Percentiles rank a stretch among this genome's conserved stretches.
phyloP scores from a whole-genome alignment of 257 asterid species.

The Nemophila menziesii region DNA sequence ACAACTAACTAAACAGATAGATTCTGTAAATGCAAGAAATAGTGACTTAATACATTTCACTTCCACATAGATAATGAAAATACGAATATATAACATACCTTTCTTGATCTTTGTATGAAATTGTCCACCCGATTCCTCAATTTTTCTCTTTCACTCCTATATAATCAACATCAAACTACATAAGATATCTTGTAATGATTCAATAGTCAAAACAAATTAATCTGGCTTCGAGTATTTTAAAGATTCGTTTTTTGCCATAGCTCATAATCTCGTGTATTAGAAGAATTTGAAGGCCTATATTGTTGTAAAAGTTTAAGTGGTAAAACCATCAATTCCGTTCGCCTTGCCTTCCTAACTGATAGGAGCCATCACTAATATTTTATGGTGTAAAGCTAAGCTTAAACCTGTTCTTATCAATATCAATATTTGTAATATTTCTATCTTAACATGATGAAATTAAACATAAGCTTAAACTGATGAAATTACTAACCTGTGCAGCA shows the following conservation, averaged over 20 bases:
- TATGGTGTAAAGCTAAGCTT: no score
- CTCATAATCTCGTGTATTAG: constrained; percentile 50
- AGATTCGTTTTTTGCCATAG: constrained; percentile 61
- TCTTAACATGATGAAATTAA: no score
- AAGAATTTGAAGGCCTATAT: constrained; percentile 59
- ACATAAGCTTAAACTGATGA: background rate
- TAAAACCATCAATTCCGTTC: constrained; percentile 66
- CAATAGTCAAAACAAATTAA: no score
- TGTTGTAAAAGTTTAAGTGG: constrained; percentile 67
- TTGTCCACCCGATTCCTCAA: constrained; percentile 74
- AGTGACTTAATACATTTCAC: background rate
- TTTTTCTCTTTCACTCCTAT: constrained; percentile 62
- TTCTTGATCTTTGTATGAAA: constrained; percentile 51
- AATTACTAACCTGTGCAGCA: constrained; percentile 4
- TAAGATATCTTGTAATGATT: constrained; percentile 8
- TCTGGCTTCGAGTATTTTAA: constrained; percentile 49
- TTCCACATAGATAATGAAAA: background rate
- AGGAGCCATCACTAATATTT: no score
- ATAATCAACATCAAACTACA: constrained; percentile 7
- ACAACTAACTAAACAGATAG: constrained; percentile 75
- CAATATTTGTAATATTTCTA: no score
- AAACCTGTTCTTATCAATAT: no score
- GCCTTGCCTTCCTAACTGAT: constrained; percentile 66
- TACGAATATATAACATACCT: no score
- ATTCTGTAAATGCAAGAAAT: constrained; percentile 33